phyloP scores from a whole-genome alignment of 73 alveolate species.

The Paramecium pentaurelia region DNA sequence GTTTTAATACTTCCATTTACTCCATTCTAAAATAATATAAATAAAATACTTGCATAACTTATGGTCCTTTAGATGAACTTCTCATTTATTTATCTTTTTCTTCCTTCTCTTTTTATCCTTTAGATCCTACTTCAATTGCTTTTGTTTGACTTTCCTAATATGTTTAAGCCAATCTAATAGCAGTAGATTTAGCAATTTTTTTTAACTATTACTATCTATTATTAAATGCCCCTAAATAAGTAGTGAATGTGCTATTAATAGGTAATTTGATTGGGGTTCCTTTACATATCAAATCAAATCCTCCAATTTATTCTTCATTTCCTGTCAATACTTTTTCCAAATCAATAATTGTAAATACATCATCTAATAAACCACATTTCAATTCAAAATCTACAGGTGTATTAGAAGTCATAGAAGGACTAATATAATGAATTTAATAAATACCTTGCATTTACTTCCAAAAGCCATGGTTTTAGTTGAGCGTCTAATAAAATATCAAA shows the following conservation, averaged over 20 bases:
- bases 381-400: slow-evolving; percentile 97
- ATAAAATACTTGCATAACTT: background rate
- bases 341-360: slow-evolving; percentile 90
- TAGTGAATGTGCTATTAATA: slow-evolving; percentile 82
- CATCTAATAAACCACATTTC: slow-evolving; percentile 96
- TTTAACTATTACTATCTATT: slow-evolving; percentile 92
- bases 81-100: slow-evolving; percentile 45
- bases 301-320: slow-evolving; percentile 99
- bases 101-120: background rate
- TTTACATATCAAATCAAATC: slow-evolving; percentile 98
- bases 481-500: slow-evolving; percentile 98
- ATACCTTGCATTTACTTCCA: slow-evolving; percentile 79
- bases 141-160: slow-evolving; percentile 19
- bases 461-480: slow-evolving; percentile 98
- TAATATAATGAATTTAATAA: slow-evolving; percentile 20
- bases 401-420: slow-evolving; percentile 99
- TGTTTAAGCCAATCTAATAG: slow-evolving; percentile 87
- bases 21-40: background rate
- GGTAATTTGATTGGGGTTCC: slow-evolving; percentile 87
- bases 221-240: slow-evolving; percentile 94
- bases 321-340: slow-evolving; percentile 95
- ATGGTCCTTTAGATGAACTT: slow-evolving; percentile 43
- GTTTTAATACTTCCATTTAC: background rate
- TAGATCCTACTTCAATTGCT: slow-evolving; percentile 12
- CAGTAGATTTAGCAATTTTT: slow-evolving; percentile 95